A percentile compares a stretch with the other conserved stretches of the same genome.
Conservation (phyloP, 352 stramenopile genomes). For the Phytophthora kernoviae region DNA sequence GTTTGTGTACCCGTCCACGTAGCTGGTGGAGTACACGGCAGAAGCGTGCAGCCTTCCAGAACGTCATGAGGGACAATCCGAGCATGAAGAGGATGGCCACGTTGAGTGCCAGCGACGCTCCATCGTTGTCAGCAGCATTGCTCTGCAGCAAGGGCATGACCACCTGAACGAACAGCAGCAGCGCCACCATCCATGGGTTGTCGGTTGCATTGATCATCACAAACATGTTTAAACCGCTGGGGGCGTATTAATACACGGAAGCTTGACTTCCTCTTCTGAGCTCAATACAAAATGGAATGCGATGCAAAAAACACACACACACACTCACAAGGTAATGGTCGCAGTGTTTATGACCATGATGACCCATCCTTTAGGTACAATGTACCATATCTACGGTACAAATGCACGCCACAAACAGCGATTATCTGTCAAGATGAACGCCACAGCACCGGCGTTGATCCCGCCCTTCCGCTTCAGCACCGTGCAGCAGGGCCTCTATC, state of each 20-base stretch:
- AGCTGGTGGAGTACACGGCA: conserved; percentile 58
- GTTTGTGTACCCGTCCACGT: conserved; percentile 40
- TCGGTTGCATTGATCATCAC: conserved; percentile 80
- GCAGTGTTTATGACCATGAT: conserved; percentile 16
- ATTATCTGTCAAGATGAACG: conserved; percentile 41
- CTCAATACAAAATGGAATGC: conserved; percentile 9
- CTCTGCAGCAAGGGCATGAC: conserved; percentile 78
- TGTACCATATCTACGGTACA: conserved; percentile 8
- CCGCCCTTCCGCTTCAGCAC: conserved; percentile 88
- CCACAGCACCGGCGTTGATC: conserved; percentile 73
- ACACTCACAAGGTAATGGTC: neutral
- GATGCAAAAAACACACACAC: neutral
- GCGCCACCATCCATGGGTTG: conserved; percentile 81
- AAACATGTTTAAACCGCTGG: conserved; percentile 49
- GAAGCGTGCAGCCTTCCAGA: conserved; percentile 63
- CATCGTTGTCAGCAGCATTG: conserved; percentile 57
- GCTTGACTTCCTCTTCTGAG: neutral
- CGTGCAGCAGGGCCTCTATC: conserved; percentile 82
- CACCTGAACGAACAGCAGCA: conserved; percentile 81
- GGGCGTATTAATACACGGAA: neutral
- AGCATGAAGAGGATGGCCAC: conserved; percentile 64
- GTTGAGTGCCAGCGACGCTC: conserved; percentile 55
- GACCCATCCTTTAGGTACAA: conserved; percentile 15
- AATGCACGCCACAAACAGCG: neutral
- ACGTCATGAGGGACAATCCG: conserved; percentile 54